Percentiles rank a stretch among this genome's conserved stretches.
These are phyloP conservation scores for Ganoderma multipileum DNA, from an alignment of 1,284 basidiomycete species.

Conservation along the genomic window DNA sequence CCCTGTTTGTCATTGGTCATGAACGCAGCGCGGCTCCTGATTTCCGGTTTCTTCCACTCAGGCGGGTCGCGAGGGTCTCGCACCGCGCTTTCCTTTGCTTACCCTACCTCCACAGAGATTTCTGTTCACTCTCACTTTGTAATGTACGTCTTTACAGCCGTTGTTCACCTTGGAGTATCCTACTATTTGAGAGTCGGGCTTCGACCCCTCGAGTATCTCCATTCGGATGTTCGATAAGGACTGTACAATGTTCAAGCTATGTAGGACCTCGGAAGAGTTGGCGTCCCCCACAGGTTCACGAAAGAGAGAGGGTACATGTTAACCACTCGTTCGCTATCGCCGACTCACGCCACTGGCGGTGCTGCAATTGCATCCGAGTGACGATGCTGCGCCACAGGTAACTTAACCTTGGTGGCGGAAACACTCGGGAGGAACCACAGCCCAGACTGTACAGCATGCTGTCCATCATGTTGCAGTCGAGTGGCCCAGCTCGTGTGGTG, in stretches of 20 bases:
- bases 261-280: too few relatives aligned
- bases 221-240: not conserved
- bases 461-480: not conserved
- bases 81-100: not conserved
- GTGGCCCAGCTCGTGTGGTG: not conserved
- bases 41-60: not conserved
- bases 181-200: not conserved
- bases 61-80: too few relatives aligned
- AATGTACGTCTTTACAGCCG: not conserved
- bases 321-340: not conserved
- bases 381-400: not conserved
- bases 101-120: too few relatives aligned
- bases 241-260: not conserved
- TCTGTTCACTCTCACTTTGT: not conserved
- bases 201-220: too few relatives aligned
- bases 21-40: not conserved
- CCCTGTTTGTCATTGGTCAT: not conserved
- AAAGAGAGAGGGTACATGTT: not conserved
- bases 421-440: not conserved
- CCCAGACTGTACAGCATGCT: not conserved
- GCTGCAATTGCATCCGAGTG: not conserved
- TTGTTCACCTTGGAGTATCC: not conserved
- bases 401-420: not conserved
- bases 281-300: not conserved
- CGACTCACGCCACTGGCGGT: not conserved